Base-by-base conservation (phyloP, 345 rosid species). In the Moricandia moricandioides region DNA sequence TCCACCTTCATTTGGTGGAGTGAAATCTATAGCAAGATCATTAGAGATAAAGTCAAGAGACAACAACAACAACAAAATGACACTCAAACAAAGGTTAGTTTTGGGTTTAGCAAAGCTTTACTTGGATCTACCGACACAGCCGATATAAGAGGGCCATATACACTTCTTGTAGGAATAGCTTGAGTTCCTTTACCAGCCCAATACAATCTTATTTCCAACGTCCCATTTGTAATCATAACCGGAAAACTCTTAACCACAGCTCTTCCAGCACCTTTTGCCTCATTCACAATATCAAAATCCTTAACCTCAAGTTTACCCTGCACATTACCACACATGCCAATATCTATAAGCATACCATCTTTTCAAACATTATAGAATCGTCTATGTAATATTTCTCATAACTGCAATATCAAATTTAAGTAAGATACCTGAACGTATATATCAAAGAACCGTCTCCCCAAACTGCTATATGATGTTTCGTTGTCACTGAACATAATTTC, bases 101-200 rank as follows among this genome's bases (percentile, higher is more conserved):
- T 47, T n/a, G 18, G 52, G 70, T 67, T 60, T 62, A 51, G 67
- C 6, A 57, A 35, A 37, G 52, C 26, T 74, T n/a, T 80, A 82
- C 91, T 45, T 52, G 85, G 81, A 17, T 51, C 69, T 13, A 81
- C 81, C 3, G 86, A 72, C 12, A 90, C 73, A 45, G 86, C 96
- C 13, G 91, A 85, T 67, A 89, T 82, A 52, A 89, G 82, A 80
- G 90, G 60, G 49, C 92, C 96, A 61, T 88, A 84, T 18, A 81
- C 80, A 45, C 88, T 88, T 84, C 70, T 66, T 0, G 0, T 0
- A 31, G 89, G 96, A 8, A 86, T 57, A 21, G 31, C 70, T 33
- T 61, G 59, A 8, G 93, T 88, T 67, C 96, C 96, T 75, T 74
- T 88, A 12, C 89, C 93, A 37, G 89, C 89, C 89, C 91, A 88